Base-by-base conservation (phyloP, 2,329 filamentous ascomycete species). In the Zymoseptoria tritici region DNA sequence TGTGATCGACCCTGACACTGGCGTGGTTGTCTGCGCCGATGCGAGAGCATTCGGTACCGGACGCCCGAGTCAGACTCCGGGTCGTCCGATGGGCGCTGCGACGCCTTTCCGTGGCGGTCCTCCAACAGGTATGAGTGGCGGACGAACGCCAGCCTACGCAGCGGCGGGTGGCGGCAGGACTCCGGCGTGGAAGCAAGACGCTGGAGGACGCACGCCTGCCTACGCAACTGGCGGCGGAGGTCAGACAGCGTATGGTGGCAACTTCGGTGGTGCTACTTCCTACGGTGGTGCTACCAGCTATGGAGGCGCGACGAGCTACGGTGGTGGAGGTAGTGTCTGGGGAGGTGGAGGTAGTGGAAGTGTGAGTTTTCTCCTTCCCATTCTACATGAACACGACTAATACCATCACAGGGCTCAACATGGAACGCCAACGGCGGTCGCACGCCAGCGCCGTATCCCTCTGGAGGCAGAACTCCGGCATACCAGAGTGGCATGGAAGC, bases 1-100 rank as follows among this genome's bases (percentile, higher is more conserved):
- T 22, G 89, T 95, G 76, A 92, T 93, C 74, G 93, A 99, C 63
- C 79, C 82, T 63, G 76, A 88, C 58, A 93, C 88, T 3, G 92
- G 91, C 52, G 84, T 86, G 58, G 83, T 83, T n/a, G 88, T 96
- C 62, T 88, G 92, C 65, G 85, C 90, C 59, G 64, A 78, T 76
- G 55, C 73, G 66, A 64, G 60, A 54, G 57, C 57, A 46, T 67
- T 67, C 42, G 63, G 62, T 49, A 52, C 53, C 21, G 64, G 64
- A 54, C 54, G 57, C 26, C 49, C 56, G 22, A 61, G 62, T 8
- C 22, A 19, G 9, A 58, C 62, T 51, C 63, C 64, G 13, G 63
- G 61, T 16, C 59, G 64, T 24, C 63, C 61, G 16, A 57, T 60
- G 26, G 66, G 64, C 11, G 63, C 85, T 87, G 61, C 93, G 88